Conservation (phyloP, 495 filamentous ascomycete genomes). For the Poronia punctata region DNA sequence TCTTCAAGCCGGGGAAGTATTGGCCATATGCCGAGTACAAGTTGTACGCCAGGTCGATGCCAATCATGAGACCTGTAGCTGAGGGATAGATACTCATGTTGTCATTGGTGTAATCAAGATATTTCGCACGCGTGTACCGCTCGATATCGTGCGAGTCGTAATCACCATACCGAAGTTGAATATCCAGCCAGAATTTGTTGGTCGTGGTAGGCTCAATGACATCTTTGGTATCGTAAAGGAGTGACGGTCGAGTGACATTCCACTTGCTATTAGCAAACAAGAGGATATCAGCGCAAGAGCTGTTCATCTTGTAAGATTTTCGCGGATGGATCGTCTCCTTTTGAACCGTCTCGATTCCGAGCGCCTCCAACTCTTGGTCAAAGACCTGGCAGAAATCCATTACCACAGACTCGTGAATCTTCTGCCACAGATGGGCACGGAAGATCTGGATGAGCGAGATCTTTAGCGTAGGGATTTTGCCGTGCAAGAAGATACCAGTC, state of each 20-base stretch:
- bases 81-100: slow-evolving; percentile 99
- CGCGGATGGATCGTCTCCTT: slow-evolving; percentile 99
- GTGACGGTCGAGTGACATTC: slow-evolving; percentile 90
- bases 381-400: slow-evolving; percentile 99
- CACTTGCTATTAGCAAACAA: slow-evolving; percentile 98
- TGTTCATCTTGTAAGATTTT: slow-evolving; percentile 99
- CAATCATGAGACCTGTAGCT: slow-evolving; percentile 96
- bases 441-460: slow-evolving; percentile 99
- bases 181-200: slow-evolving; percentile 99
- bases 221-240: slow-evolving; percentile 95
- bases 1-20: slow-evolving; percentile 97
- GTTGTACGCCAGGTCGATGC: slow-evolving; percentile 96
- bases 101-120: slow-evolving; percentile 97
- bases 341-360: slow-evolving; percentile 97
- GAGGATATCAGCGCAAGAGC: slow-evolving; percentile 95
- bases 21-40: slow-evolving; percentile 96
- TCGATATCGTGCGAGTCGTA: slow-evolving; percentile 99
- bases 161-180: slow-evolving; percentile 96
- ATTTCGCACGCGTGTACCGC: slow-evolving; percentile 95
- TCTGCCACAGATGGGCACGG: slow-evolving; percentile 99
- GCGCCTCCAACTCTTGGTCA: slow-evolving; percentile 91
- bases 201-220: slow-evolving; percentile 90
- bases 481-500: slow-evolving; percentile 98
- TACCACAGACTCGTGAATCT: slow-evolving; percentile 98
- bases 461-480: slow-evolving; percentile 98